Conservation (phyloP, 495 filamentous ascomycete species). For the Trichoderma virens region DNA sequence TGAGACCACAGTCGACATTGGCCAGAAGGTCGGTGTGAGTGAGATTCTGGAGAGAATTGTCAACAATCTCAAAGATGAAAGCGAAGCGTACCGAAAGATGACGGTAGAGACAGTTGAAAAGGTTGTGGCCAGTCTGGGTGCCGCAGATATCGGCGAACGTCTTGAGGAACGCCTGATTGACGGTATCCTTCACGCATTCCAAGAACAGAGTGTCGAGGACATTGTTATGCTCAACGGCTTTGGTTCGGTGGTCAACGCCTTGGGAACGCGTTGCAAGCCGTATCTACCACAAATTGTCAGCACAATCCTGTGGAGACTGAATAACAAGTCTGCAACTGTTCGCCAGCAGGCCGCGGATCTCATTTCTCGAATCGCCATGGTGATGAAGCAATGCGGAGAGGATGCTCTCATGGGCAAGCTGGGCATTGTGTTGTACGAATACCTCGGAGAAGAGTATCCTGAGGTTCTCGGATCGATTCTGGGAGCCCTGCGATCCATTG, state of each 20-base stretch:
- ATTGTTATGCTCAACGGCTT: constrained; percentile 97
- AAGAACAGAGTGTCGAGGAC: constrained; percentile 96
- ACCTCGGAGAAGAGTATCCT: constrained; percentile 97
- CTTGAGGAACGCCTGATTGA: constrained; percentile 91
- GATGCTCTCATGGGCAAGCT: constrained; percentile 95
- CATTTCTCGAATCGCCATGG: constrained; percentile 91
- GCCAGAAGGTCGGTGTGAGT: constrained; percentile 91
- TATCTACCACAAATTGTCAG: constrained; percentile 94
- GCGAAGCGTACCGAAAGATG: constrained; percentile 98
- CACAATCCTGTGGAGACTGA: constrained; percentile 94
- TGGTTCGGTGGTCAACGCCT: constrained; percentile 92
- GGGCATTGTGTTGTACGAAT: constrained; percentile 94
- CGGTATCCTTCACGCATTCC: constrained; percentile 94
- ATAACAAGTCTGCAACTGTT: constrained; percentile 94
- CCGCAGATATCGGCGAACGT: constrained; percentile 86
- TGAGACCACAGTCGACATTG: constrained; percentile 94
- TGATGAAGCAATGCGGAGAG: constrained; percentile 98
- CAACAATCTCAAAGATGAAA: constrained; percentile 94
- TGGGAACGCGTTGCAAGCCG: constrained; percentile 89
- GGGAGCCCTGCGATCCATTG: constrained; percentile 89
- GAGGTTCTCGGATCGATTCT: constrained; percentile 97
- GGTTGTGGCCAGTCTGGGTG: constrained; percentile 83
- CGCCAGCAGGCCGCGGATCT: constrained; percentile 96
- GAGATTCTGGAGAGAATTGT: constrained; percentile 93
- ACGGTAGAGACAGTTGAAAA: constrained; percentile 97